Evolutionary conservation across 2,329 filamentous ascomycete genomes (phyloP).

Genomic region (Ilyonectria sp.): DNA sequence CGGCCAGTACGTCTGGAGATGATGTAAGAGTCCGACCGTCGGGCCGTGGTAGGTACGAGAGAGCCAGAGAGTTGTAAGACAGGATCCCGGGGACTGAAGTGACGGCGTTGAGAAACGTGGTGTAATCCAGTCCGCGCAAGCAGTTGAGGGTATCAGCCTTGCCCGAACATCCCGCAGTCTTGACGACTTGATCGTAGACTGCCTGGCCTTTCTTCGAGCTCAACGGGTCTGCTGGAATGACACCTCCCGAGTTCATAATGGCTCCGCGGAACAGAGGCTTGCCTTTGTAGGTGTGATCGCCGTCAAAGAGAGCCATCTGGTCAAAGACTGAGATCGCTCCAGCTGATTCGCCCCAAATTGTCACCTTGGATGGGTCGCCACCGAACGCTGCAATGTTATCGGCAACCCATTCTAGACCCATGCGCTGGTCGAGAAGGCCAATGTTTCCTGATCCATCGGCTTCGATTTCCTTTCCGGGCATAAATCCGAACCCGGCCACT

Average conservation of each 20-base stretch:
- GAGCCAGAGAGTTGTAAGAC: constrained; percentile 69
- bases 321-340: constrained; percentile 74
- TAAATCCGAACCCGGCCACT: constrained; percentile 69
- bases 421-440: constrained; percentile 72
- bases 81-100: constrained; percentile 72
- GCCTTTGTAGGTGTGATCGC: constrained; percentile 72
- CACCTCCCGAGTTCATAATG: constrained; percentile 75
- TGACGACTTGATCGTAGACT: constrained; percentile 67
- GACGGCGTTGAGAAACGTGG: constrained; percentile 67
- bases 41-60: constrained; percentile 74
- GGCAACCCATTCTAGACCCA: constrained; percentile 74
- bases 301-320: constrained; percentile 74
- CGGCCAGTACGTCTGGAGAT: constrained; percentile 66
- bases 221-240: constrained; percentile 66
- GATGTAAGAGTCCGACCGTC: constrained; percentile 68
- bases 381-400: constrained; percentile 77
- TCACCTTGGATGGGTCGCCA: constrained; percentile 75
- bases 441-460: constrained; percentile 71
- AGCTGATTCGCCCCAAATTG: constrained; percentile 75
- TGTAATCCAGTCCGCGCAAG: constrained; percentile 67
- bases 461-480: constrained; percentile 70
- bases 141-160: constrained; percentile 66
- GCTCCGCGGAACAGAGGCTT: constrained; percentile 70
- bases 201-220: constrained; percentile 70
- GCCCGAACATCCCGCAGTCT: constrained; percentile 67